A percentile compares a stretch with the other conserved stretches of the same genome.
Evolutionary conservation across 2,329 filamentous ascomycete genomes (phyloP).

Genomic region (Fusarium pseudocircinatum): DNA sequence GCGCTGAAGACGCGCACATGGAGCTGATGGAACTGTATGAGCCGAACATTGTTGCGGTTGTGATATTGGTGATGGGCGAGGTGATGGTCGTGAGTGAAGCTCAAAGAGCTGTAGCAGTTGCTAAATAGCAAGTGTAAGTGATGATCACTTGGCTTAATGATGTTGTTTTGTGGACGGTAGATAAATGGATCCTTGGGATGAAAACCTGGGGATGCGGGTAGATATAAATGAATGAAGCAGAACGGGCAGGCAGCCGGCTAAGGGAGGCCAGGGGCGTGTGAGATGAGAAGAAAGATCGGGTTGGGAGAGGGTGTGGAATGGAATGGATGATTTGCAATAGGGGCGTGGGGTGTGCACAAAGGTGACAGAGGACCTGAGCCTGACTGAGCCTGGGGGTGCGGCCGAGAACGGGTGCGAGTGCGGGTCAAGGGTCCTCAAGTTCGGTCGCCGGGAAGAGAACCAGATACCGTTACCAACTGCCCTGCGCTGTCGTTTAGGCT

Average conservation of each 20-base stretch:
- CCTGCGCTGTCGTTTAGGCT: slow-evolving; percentile 9
- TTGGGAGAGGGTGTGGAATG: slow-evolving; percentile 32
- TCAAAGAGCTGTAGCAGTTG: slow-evolving; percentile 32
- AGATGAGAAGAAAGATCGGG: slow-evolving; percentile 16
- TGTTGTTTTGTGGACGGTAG: slow-evolving; percentile 30
- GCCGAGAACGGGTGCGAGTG: slow-evolving; percentile 22
- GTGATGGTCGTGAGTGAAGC: slow-evolving; percentile 33
- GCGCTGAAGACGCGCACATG: slow-evolving; percentile 54
- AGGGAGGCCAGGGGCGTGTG: slow-evolving; percentile 38
- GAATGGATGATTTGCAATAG: slow-evolving; percentile 29
- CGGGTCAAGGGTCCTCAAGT: slow-evolving; percentile 28
- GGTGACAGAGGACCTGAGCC: not conserved
- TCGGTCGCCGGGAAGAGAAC: slow-evolving; percentile 27
- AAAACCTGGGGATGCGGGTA: slow-evolving; percentile 41
- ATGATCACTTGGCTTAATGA: slow-evolving; percentile 28
- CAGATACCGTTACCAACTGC: slow-evolving; percentile 2
- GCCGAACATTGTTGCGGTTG: slow-evolving; percentile 56
- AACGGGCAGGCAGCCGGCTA: slow-evolving; percentile 37
- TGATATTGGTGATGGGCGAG: slow-evolving; percentile 32
- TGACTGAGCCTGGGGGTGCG: slow-evolving; percentile 13
- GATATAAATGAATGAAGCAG: slow-evolving; percentile 43
- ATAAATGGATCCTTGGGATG: slow-evolving; percentile 26
- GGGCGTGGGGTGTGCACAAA: slow-evolving; percentile 3
- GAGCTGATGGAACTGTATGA: slow-evolving; percentile 63
- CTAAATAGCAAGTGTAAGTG: slow-evolving; percentile 28